Percentiles rank a stretch among this genome's conserved stretches.
Conservation (phyloP, 2,329 filamentous ascomycete genomes). For the Graphilbum fragrans region DNA sequence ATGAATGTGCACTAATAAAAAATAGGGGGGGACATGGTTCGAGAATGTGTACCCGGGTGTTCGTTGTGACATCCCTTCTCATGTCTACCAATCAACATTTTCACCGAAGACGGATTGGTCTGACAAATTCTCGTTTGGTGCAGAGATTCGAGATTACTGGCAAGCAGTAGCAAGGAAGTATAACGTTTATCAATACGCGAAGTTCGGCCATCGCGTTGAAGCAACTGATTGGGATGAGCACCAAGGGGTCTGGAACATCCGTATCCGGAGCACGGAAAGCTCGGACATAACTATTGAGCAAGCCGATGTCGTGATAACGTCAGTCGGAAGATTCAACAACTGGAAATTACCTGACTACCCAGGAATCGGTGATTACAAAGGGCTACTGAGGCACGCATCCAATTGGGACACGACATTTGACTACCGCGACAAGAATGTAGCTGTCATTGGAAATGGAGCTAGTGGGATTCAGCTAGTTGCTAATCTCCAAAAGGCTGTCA, state of each 20-base stretch:
- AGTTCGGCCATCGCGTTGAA: conserved; percentile 42
- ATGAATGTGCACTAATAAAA: neutral
- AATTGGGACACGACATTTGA: conserved; percentile 39
- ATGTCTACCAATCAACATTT: conserved; percentile 60
- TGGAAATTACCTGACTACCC: conserved; percentile 39
- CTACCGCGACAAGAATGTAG: conserved; percentile 33
- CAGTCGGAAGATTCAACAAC: conserved; percentile 48
- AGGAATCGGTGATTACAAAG: conserved; percentile 37
- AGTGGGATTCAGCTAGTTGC: conserved; percentile 36
- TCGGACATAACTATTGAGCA: conserved; percentile 25
- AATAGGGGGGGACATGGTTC: conserved; percentile 19
- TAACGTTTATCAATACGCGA: conserved; percentile 46
- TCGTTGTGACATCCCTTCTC: conserved; percentile 54
- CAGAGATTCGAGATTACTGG: conserved; percentile 58
- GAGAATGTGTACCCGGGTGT: conserved; percentile 19
- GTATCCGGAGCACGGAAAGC: conserved; percentile 25
- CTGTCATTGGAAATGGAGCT: conserved; percentile 43
- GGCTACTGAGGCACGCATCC: conserved; percentile 40
- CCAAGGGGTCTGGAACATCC: conserved; percentile 42
- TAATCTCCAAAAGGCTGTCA: conserved; percentile 35
- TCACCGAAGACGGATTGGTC: conserved; percentile 57
- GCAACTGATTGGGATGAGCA: conserved; percentile 41
- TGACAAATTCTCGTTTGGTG: conserved; percentile 53
- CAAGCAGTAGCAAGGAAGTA: conserved; percentile 49
- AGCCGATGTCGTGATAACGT: conserved; percentile 49